Evolutionary conservation across 2,329 filamentous ascomycete genomes (phyloP).

Genomic region (Ophiobolus disseminans): DNA sequence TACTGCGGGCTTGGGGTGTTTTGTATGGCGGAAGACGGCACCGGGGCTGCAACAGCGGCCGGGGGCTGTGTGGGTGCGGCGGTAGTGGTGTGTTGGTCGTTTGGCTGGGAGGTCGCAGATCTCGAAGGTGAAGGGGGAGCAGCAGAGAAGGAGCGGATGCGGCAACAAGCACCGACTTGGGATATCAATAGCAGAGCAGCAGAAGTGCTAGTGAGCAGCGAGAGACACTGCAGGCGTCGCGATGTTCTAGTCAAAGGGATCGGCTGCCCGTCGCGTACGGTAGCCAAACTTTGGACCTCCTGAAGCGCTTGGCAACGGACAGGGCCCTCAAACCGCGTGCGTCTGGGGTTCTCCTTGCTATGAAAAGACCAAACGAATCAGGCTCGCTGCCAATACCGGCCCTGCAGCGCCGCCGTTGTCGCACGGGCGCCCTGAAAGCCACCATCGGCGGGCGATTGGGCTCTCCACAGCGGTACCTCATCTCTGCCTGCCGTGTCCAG

Average conservation of each 20-base stretch:
- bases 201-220: constrained; percentile 2
- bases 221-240: constrained; percentile 13
- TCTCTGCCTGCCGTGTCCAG: not conserved
- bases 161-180: constrained; percentile 20
- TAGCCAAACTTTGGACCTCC: constrained; percentile 28
- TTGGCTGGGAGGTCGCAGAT: constrained; percentile 8
- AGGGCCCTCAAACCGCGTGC: constrained; percentile 24
- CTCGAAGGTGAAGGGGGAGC: constrained; percentile 15
- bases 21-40: not conserved
- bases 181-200: not conserved
- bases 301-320: constrained; percentile 31
- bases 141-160: constrained; percentile 43
- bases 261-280: constrained; percentile 13
- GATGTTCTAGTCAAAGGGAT: constrained; percentile 20
- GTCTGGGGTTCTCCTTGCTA: constrained; percentile 29
- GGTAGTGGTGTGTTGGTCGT: constrained; percentile 11
- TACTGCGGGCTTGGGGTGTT: constrained; percentile 22
- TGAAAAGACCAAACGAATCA: constrained; percentile 23
- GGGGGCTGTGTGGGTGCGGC: constrained; percentile 9
- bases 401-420: constrained; percentile 32
- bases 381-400: constrained; percentile 21
- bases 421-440: constrained; percentile 8
- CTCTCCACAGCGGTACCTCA: not conserved
- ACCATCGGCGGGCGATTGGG: constrained; percentile 13
- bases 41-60: constrained; percentile 1